phyloP scores from a whole-genome alignment of 2,329 filamentous ascomycete genomes.

The Aspergillus carbonarius region DNA sequence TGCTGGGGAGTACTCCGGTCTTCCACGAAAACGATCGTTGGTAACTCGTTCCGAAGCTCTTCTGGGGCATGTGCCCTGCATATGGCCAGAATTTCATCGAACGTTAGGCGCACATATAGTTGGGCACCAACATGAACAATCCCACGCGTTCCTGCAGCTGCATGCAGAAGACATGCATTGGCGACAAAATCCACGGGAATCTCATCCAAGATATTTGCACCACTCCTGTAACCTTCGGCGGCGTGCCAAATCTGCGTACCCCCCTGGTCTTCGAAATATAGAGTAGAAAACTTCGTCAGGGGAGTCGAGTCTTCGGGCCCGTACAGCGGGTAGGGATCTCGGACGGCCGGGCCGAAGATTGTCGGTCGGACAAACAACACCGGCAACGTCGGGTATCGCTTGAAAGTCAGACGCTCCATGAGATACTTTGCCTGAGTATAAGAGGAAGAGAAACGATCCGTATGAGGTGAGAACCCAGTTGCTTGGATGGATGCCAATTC shows the following conservation, averaged over 20 bases:
- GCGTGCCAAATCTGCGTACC: constrained; percentile 32
- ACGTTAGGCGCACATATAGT: constrained; percentile 29
- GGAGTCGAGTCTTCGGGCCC: constrained; percentile 33
- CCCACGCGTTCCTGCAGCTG: constrained; percentile 29
- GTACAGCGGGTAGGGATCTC: constrained; percentile 31
- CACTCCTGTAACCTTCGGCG: constrained; percentile 27
- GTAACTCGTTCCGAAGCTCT: constrained; percentile 22
- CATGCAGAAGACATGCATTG: constrained; percentile 32
- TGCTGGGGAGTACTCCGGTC: constrained; percentile 27
- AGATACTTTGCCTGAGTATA: constrained; percentile 34
- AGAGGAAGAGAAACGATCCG: constrained; percentile 26
- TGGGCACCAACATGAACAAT: constrained; percentile 32
- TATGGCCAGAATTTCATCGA: constrained; percentile 27
- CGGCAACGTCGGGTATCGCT: constrained; percentile 28
- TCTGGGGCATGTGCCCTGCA: constrained; percentile 22
- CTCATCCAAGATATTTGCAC: constrained; percentile 33
- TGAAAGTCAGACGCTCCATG: constrained; percentile 31
- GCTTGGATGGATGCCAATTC: constrained; percentile 26
- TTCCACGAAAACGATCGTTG: constrained; percentile 29
- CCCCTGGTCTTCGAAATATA: constrained; percentile 26
- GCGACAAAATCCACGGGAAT: constrained; percentile 36
- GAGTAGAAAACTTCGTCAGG: constrained; percentile 30
- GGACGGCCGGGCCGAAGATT: constrained; percentile 31
- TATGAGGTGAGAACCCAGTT: constrained; percentile 16
- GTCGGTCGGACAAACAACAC: constrained; percentile 31